Evolutionary conservation across 495 filamentous ascomycete genomes (phyloP).

Genomic region (Chaetomium fimeti): DNA sequence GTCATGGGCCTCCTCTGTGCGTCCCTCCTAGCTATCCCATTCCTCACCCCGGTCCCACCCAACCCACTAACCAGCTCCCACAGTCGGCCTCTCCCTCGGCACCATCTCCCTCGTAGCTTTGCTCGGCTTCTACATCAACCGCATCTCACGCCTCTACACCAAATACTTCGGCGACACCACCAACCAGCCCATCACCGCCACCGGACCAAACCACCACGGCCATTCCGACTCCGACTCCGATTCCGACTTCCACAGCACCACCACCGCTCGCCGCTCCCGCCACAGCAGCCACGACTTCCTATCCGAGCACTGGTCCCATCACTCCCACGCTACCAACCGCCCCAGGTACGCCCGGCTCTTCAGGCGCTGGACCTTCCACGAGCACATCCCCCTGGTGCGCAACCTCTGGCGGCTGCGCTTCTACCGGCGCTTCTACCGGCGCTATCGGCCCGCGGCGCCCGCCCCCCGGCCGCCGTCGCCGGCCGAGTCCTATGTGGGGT

Average conservation of each 20-base stretch:
- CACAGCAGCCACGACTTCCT: not conserved
- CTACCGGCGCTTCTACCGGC: not conserved
- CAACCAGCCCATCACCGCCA: not conserved
- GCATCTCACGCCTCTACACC: not conserved
- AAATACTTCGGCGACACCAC: not conserved
- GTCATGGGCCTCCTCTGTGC: slow-evolving; percentile 13
- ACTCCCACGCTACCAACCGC: no score
- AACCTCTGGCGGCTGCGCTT: not conserved
- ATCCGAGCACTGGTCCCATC: no score
- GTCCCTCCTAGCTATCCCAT: not conserved
- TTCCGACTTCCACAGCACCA: not conserved
- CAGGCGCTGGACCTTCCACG: not conserved
- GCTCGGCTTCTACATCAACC: slow-evolving; percentile 10
- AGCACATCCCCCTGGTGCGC: not conserved
- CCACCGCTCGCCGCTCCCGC: not conserved
- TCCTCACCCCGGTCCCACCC: not conserved
- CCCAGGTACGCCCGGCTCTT: slow-evolving; percentile 1
- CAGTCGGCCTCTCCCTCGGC: not conserved
- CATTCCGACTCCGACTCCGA: not conserved
- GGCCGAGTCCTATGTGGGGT: no score
- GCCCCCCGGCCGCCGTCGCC: no score
- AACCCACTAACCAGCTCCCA: not conserved
- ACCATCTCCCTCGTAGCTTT: slow-evolving; percentile 1
- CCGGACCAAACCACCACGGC: not conserved
- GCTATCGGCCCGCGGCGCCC: no score